phyloP scores from a whole-genome alignment of 176 grass and related monocot genomes.

The Pharus latifolius region DNA sequence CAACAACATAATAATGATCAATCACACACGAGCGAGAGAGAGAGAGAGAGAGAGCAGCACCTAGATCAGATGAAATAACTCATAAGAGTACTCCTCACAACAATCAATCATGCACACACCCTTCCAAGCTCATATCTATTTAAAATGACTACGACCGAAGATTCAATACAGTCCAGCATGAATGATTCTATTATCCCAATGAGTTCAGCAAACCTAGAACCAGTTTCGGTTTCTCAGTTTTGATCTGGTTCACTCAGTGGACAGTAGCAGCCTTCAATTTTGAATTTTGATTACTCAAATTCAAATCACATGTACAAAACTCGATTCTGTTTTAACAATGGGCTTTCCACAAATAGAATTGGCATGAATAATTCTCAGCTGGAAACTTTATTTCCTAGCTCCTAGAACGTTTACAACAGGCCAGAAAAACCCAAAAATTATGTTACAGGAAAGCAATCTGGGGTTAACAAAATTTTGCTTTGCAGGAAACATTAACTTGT shows the following conservation, averaged over 20 bases:
- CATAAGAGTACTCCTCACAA: too few relatives aligned
- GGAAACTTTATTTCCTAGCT: neutral
- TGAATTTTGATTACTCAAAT: neutral
- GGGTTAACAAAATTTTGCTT: slow-evolving; percentile 8
- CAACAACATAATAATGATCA: neutral
- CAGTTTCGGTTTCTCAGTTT: too few relatives aligned
- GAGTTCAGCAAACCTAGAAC: too few relatives aligned
- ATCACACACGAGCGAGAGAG: neutral
- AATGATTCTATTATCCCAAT: too few relatives aligned
- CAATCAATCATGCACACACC: too few relatives aligned
- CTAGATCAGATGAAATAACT: neutral
- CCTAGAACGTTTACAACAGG: neutral
- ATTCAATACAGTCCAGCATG: too few relatives aligned
- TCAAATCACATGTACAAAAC: neutral
- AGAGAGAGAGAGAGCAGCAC: neutral
- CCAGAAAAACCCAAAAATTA: neutral
- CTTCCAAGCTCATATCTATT: too few relatives aligned
- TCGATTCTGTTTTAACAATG: neutral
- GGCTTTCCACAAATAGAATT: neutral
- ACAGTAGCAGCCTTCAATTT: neutral
- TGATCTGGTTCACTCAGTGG: too few relatives aligned
- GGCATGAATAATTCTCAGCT: neutral
- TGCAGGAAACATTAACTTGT: neutral
- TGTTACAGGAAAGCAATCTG: neutral
- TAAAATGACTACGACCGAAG: too few relatives aligned